These are phyloP conservation scores for Globisporangium lucens DNA, from an alignment of 352 stramenopile genomes.

Conservation along the genomic window DNA sequence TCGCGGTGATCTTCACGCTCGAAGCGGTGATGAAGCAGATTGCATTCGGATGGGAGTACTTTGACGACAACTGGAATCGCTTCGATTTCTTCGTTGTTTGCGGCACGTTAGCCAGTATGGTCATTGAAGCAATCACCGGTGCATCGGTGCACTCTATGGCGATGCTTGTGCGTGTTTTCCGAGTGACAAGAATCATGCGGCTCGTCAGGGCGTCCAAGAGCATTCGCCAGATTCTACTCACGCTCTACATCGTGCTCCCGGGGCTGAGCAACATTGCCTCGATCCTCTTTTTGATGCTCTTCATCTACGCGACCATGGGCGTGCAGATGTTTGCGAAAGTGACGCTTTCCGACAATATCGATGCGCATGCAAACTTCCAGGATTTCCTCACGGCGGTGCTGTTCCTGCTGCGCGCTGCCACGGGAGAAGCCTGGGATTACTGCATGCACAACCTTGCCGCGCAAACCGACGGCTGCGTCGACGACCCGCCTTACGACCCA, in stretches of 20 bases:
- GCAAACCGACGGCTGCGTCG: conserved; percentile 39
- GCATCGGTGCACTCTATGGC: conserved; percentile 68
- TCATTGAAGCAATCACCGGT: conserved; percentile 55
- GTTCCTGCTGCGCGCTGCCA: conserved; percentile 88
- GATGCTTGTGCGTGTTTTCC: conserved; percentile 89
- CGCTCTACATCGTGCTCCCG: conserved; percentile 88
- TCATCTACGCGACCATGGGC: conserved; percentile 92
- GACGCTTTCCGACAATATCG: conserved; percentile 60
- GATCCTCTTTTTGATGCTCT: conserved; percentile 91
- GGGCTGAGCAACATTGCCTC: conserved; percentile 89
- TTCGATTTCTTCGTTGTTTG: conserved; percentile 88
- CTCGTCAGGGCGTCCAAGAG: conserved; percentile 85
- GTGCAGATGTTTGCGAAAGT: conserved; percentile 93
- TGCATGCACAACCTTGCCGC: conserved; percentile 88
- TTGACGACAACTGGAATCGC: conserved; percentile 82
- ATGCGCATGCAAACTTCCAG: conserved; percentile 91
- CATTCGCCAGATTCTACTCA: conserved; percentile 87
- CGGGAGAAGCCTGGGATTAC: conserved; percentile 92
- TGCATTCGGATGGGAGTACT: conserved; percentile 78
- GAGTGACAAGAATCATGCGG: conserved; percentile 83
- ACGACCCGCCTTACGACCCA: conserved; percentile 58
- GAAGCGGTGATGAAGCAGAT: conserved; percentile 88
- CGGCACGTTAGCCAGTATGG: conserved; percentile 56
- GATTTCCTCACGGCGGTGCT: conserved; percentile 89
- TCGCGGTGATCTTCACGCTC: conserved; percentile 85